Evolutionary conservation across 179 eudicot species (phyloP).

Genomic region (Actinidia chinensis): DNA sequence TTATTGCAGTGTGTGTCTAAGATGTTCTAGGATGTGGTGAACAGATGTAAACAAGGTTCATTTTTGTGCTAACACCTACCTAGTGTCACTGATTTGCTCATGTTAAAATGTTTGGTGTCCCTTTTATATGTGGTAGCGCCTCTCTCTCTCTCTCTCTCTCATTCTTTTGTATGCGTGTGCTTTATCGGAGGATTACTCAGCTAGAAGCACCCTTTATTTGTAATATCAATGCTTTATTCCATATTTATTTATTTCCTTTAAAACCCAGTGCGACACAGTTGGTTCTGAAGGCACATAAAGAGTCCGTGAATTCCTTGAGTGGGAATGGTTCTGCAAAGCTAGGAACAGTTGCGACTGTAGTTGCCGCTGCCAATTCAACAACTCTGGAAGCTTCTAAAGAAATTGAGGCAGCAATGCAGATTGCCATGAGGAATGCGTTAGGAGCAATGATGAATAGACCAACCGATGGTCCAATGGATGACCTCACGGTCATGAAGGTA

Average conservation of each 20-base stretch:
- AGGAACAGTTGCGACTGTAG: constrained; percentile 94
- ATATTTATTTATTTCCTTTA: constrained; percentile 13
- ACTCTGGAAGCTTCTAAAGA: constrained; percentile 85
- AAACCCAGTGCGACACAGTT: constrained; percentile 78
- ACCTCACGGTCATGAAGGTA: constrained; percentile 89
- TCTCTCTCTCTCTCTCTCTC: not conserved
- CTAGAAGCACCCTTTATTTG: constrained; percentile 1
- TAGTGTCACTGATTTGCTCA: not conserved
- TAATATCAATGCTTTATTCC: not conserved
- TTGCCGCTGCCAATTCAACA: constrained; percentile 91
- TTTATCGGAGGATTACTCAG: not conserved
- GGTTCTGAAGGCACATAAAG: constrained; percentile 94
- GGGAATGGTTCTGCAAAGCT: constrained; percentile 83
- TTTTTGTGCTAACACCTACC: not conserved
- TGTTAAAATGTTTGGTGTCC: constrained; percentile 4
- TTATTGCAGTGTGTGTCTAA: not conserved
- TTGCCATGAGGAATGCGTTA: constrained; percentile 79
- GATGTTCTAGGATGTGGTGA: not conserved
- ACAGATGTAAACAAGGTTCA: not conserved
- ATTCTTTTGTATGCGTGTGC: not conserved
- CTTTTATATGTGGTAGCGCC: not conserved
- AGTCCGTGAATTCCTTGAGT: constrained; percentile 90
- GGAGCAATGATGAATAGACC: constrained; percentile 67
- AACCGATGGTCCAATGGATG: constrained; percentile 81
- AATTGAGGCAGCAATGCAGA: constrained; percentile 95